Conservation (phyloP, 495 filamentous ascomycete genomes). For the Penicillium canescens region DNA sequence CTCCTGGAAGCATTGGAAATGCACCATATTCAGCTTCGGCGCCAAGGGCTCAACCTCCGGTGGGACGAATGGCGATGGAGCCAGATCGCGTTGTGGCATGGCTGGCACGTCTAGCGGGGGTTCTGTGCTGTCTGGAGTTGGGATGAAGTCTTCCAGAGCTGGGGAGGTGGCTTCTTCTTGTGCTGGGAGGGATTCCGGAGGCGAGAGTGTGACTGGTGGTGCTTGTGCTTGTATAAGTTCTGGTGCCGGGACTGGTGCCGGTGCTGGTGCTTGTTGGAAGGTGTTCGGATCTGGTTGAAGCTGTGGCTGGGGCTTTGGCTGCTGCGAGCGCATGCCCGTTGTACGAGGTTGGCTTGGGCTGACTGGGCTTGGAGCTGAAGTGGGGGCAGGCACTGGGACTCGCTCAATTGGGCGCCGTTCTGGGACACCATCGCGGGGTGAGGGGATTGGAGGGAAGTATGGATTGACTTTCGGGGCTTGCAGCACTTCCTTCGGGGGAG, state of each 20-base stretch:
- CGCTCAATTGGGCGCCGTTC: conserved; percentile 8
- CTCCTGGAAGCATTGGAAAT: conserved; percentile 47
- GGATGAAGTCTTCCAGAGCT: conserved; percentile 41
- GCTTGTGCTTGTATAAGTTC: not conserved
- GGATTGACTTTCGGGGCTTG: conserved; percentile 14
- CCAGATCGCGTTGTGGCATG: conserved; percentile 28
- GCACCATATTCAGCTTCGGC: conserved; percentile 40
- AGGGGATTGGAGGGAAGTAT: conserved; percentile 5
- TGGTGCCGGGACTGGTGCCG: not conserved
- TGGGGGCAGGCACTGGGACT: conserved; percentile 3
- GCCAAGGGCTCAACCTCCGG: conserved; percentile 36
- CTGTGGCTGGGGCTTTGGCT: not conserved
- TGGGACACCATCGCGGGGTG: not conserved
- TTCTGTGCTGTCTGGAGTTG: conserved; percentile 32
- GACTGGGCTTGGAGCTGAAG: not conserved
- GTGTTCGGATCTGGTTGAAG: no score
- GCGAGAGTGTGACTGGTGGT: conserved; percentile 2
- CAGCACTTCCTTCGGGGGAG: conserved; percentile 22
- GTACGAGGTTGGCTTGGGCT: conserved; percentile 4
- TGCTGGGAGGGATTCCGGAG: conserved; percentile 1
- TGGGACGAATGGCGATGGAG: conserved; percentile 27
- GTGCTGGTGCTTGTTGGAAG: not conserved
- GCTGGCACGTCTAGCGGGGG: conserved; percentile 21
- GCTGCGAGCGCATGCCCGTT: conserved; percentile 1
- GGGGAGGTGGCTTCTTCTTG: conserved; percentile 18